Percentiles rank a stretch among this genome's conserved stretches.
phyloP scores from a whole-genome alignment of 495 filamentous ascomycete species.

The Xylaria palmicola region DNA sequence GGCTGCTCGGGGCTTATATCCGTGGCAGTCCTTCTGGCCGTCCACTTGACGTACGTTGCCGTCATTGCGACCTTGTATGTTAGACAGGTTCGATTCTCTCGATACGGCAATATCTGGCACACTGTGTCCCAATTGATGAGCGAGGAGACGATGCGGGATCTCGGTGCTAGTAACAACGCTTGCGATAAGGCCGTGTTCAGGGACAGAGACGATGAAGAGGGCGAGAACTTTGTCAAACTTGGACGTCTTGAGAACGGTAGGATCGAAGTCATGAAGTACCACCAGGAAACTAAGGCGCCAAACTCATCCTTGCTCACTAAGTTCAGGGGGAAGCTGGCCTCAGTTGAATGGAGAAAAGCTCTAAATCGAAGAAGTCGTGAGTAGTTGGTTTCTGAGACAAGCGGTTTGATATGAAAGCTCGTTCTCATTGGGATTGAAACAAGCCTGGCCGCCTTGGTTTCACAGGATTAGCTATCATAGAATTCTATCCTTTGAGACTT shows the following conservation, averaged over 20 bases:
- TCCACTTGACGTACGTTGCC: not conserved
- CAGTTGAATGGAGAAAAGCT: not conserved
- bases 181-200: not conserved
- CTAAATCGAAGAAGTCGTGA: not conserved
- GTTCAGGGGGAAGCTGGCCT: not conserved
- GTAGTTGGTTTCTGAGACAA: too few species aligned
- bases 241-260: not conserved
- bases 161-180: not conserved
- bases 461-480: too few species aligned
- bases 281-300: not conserved
- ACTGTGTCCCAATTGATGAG: not conserved
- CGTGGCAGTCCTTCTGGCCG: not conserved
- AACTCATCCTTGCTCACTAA: not conserved
- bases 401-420: too few species aligned
- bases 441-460: too few species aligned
- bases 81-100: not conserved
- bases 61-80: not conserved
- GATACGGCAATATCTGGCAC: slow-evolving; percentile 2
- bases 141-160: not conserved
- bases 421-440: too few species aligned
- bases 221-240: not conserved
- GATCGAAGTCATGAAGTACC: not conserved
- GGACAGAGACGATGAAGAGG: not conserved
- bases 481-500: too few species aligned
- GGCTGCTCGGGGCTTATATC: not conserved